A percentile compares a stretch with the other conserved stretches of the same genome.
These are phyloP conservation scores for Ochromonas danica DNA, from an alignment of 108 stramenopile species.

Conservation along the genomic window DNA sequence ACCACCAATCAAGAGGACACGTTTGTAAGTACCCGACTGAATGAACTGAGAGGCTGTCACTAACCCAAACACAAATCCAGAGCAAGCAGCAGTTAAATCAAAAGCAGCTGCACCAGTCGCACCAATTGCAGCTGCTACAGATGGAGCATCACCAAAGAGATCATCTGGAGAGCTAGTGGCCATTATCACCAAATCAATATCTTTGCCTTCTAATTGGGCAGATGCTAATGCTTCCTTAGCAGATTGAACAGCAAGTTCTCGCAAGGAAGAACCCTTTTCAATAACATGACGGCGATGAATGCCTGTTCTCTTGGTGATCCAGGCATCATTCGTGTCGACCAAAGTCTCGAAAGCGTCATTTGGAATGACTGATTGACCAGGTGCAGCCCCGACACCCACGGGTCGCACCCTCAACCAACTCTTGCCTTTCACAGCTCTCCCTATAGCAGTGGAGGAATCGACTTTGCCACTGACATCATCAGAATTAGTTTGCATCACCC, in stretches of 20 bases:
- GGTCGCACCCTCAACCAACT: neutral
- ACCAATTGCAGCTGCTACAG: slow-evolving; percentile 75
- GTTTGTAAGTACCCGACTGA: slow-evolving; percentile 59
- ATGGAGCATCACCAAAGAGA: slow-evolving; percentile 87
- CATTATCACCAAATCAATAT: slow-evolving; percentile 84
- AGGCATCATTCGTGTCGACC: slow-evolving; percentile 91
- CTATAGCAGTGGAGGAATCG: slow-evolving; percentile 70
- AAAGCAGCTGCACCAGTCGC: slow-evolving; percentile 75
- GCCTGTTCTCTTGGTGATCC: slow-evolving; percentile 89
- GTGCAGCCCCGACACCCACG: neutral
- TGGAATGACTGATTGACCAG: slow-evolving; percentile 50
- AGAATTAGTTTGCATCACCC: slow-evolving; percentile 4
- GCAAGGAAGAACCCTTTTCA: slow-evolving; percentile 40
- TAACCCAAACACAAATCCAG: slow-evolving; percentile 85
- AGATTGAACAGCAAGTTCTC: slow-evolving; percentile 38
- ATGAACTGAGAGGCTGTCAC: slow-evolving; percentile 87
- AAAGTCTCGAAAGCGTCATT: slow-evolving; percentile 80
- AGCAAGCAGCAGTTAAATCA: slow-evolving; percentile 92
- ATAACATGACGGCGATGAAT: slow-evolving; percentile 75
- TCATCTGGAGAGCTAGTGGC: slow-evolving; percentile 88
- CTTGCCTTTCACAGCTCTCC: slow-evolving; percentile 23
- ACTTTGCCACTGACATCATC: slow-evolving; percentile 72
- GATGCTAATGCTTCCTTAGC: slow-evolving; percentile 68
- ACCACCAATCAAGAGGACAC: slow-evolving; percentile 80
- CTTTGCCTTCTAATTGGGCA: slow-evolving; percentile 61